Base-by-base conservation (phyloP, 140 eudicot genomes). In the Ambrosia hybrid region DNA sequence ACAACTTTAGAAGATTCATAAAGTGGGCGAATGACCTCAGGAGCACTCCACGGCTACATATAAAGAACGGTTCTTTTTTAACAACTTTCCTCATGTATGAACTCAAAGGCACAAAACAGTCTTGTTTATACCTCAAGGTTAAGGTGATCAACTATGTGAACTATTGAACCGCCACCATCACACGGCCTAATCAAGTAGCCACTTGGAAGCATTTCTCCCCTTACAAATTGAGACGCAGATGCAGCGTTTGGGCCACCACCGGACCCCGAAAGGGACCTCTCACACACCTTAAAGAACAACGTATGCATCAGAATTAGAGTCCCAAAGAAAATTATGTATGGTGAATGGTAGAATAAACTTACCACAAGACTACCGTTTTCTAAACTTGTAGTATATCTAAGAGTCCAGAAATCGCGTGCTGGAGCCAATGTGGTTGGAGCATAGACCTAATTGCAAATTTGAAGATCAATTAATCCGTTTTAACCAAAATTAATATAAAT, bases 371-470 rank as follows among this genome's bases (percentile, higher is more conserved):
- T 93, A 51, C 96, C 96, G 52, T 87, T 88, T 10, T 93, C 98
- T 67, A 93, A 78, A 71, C 87, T 83, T 57, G 96, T 85, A 26
- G 97, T 93, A 78, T 93, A 93, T 88, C 98, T 85, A 39, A 93
- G 82, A 14, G 96, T 84, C 98, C 98, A 93, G 62, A 93, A 87
- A 88, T 93, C 98, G 55, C 98, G 97, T 59, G 96, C 98, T 30
- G 98, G 97, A 72, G 97, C 97, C 84, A 93, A 72, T 60, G 96
- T 93, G 34, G 98, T 93, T 65, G 95, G 98, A 30, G 98, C 96
- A 82, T 93, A 93, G 60, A 84, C 83, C 97, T 93, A 75, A 64
- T 78, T 61, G 43, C 46, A 67, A 61, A 65, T 14, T 65, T 12
- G 9, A 64, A 57, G 37, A 52, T 62, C 53, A 71, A n/a, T n/a